Base-by-base conservation (phyloP, 2,329 filamentous ascomycete species). In the Clonostachys rhizophaga region DNA sequence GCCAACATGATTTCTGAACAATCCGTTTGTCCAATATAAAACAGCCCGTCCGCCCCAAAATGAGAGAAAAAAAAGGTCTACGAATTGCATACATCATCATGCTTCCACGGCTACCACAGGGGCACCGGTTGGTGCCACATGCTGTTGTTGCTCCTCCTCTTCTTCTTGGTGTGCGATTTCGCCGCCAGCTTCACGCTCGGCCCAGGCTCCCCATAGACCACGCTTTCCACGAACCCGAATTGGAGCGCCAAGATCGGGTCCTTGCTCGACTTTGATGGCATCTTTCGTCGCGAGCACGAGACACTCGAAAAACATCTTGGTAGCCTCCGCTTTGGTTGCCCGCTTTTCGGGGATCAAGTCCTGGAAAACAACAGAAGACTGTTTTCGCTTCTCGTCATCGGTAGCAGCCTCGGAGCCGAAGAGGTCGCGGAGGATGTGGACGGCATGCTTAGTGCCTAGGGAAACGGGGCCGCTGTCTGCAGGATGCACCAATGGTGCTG, bases 261-360 rank as follows among this genome's bases (percentile, higher is more conserved):
- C 79, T 68, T 99, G 94, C 63, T 97, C 92, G 24, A 97, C 90
- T 69, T 96, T 96, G 70, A 99, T 88, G 30, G 94, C 94, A 63
- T 99, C 94, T 71, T 99, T 99, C 40, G 94, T 99, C 6, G 92
- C 94, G 42, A 99, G 78, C 4, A 99, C 94, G 20, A 99, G 76
- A 47, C 94, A 86, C 70, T 99, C 94, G 59, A 99, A 99, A 73
- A 99, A 99, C 91, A 99, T 96, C 77, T 96, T 96, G 40, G 94
- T 99, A 1, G 94, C 94, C 58, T 97, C 94, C 9, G 87, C 87
- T 66, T 89, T 89, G 54, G 80, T 90, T 1, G 92, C 92, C 50
- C 79, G 81, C 53, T 77, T 71, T 67, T 95, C 89, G 1, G 94
- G 94, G 34, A 96, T 78, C 43, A 99, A 78, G 49, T 95, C 87